Conservation (phyloP, 1,284 basidiomycete species). For the Ceraceosorus guamensis region DNA sequence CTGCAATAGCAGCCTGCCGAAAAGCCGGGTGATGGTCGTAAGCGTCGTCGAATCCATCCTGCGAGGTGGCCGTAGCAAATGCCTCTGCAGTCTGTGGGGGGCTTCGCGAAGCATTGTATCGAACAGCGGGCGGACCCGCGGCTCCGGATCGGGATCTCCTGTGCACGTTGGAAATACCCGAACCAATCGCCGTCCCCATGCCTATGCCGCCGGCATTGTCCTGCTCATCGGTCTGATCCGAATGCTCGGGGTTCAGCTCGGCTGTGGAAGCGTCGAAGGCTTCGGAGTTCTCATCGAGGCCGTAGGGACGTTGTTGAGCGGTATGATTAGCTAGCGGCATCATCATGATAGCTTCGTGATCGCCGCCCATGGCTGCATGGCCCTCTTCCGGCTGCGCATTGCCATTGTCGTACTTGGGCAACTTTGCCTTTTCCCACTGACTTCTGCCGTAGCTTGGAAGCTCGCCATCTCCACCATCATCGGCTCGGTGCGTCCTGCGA, state of each 20-base stretch:
- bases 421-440: conserved; percentile 1
- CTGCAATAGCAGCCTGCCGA: no score
- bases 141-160: no score
- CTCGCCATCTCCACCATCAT: background rate
- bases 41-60: no score
- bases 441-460: conserved; percentile 4
- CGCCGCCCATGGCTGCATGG: background rate
- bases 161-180: background rate
- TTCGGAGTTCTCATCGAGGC: background rate
- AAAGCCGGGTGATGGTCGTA: no score
- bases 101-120: no score
- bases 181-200: no score
- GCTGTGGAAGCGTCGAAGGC: background rate
- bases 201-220: background rate
- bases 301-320: background rate
- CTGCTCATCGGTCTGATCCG: no score
- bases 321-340: background rate
- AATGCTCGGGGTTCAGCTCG: no score
- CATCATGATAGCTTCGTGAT: no score
- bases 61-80: no score
- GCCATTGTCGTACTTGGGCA: conserved; percentile 2
- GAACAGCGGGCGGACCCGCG: no score
- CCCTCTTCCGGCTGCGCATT: background rate
- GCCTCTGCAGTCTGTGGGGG: no score
- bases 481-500: background rate